Evolutionary conservation across 176 grass and related monocot genomes (phyloP).

Genomic region (Coix lacrymajobi): DNA sequence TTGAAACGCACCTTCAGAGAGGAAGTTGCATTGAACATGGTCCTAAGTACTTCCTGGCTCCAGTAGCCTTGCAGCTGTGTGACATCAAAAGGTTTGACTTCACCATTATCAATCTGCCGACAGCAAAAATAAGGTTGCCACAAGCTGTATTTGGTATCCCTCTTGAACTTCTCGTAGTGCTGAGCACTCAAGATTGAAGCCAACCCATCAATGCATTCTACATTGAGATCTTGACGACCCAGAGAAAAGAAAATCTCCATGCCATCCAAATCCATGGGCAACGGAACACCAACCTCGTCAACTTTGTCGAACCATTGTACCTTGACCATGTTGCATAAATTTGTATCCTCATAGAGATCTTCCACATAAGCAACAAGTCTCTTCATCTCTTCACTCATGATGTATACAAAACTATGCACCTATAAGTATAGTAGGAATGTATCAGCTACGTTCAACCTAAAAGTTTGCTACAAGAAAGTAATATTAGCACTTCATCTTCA

Average conservation of each 20-base stretch:
- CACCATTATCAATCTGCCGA: constrained; percentile 60
- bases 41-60: constrained; percentile 74
- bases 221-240: constrained; percentile 81
- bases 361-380: constrained; percentile 86
- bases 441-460: constrained; percentile 11
- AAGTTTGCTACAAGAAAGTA: neutral
- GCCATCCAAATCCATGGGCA: constrained; percentile 47
- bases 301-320: constrained; percentile 87
- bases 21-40: constrained; percentile 53
- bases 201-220: constrained; percentile 97
- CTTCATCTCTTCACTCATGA: constrained; percentile 81
- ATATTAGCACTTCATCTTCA: neutral
- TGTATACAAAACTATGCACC: constrained; percentile 91
- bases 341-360: constrained; percentile 82
- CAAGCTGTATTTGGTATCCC: constrained; percentile 8
- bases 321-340: constrained; percentile 65
- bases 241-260: constrained; percentile 87
- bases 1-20: constrained; percentile 78
- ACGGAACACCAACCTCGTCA: constrained; percentile 68
- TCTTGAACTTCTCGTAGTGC: constrained; percentile 81
- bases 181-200: constrained; percentile 65
- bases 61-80: constrained; percentile 88
- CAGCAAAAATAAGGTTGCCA: constrained; percentile 73
- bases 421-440: constrained; percentile 15
- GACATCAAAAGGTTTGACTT: constrained; percentile 69